Conservation (phyloP, 2,329 filamentous ascomycete species). For the Magnaporthiopsis incrustans region DNA sequence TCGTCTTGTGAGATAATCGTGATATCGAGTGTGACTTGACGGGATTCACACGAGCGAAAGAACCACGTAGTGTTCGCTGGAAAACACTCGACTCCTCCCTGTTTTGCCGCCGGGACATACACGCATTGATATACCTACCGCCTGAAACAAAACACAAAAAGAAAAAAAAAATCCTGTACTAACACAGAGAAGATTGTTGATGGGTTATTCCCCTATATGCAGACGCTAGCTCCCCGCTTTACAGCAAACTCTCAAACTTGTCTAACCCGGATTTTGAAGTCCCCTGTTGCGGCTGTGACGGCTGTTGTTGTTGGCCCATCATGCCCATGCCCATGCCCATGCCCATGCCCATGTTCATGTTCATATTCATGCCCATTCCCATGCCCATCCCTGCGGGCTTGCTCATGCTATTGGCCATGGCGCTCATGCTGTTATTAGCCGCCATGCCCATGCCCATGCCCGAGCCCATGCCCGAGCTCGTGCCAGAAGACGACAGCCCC, state of each 20-base stretch:
- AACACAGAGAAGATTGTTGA: not conserved
- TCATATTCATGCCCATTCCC: slow-evolving; percentile 1
- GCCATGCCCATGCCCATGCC: slow-evolving; percentile 10
- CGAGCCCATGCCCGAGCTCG: slow-evolving; percentile 9
- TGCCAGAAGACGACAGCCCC: slow-evolving; percentile 10
- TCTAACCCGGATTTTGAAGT: slow-evolving; percentile 47
- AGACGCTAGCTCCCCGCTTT: slow-evolving; percentile 11
- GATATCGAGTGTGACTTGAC: too few species aligned
- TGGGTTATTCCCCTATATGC: not conserved
- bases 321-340: slow-evolving; percentile 17
- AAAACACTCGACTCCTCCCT: not conserved
- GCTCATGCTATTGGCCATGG: slow-evolving; percentile 16
- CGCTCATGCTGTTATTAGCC: slow-evolving; percentile 16
- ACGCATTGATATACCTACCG: not conserved
- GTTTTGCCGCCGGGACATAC: not conserved
- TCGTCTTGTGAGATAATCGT: too few species aligned
- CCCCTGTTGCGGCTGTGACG: slow-evolving; percentile 19
- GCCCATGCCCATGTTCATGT: slow-evolving; percentile 14
- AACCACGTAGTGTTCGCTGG: not conserved
- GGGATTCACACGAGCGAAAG: too few species aligned
- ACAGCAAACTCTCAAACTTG: slow-evolving; percentile 61
- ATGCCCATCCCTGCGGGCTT: slow-evolving; percentile 11
- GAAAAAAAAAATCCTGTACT: not conserved
- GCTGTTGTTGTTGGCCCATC: slow-evolving; percentile 17
- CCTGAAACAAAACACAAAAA: not conserved